phyloP scores from a whole-genome alignment of 2,329 filamentous ascomycete genomes.

The Beauveria brongniartii region DNA sequence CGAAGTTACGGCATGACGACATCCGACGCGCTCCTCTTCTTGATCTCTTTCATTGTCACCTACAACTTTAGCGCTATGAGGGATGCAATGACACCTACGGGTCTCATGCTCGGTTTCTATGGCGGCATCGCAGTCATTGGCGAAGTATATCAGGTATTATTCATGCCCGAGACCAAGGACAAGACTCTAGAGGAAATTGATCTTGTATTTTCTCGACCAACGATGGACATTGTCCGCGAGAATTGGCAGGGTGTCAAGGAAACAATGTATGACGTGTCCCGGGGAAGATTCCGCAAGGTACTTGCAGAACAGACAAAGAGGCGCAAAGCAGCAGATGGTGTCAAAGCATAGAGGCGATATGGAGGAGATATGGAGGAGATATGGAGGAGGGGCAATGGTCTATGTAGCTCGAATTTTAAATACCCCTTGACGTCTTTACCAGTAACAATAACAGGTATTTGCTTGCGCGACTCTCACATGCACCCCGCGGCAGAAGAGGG shows the following conservation, averaged over 20 bases:
- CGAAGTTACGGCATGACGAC: conserved; percentile 67
- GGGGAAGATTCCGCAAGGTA: conserved; percentile 18
- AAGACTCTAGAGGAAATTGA: conserved; percentile 64
- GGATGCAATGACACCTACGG: conserved; percentile 56
- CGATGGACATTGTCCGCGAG: conserved; percentile 51
- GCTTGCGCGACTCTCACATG: neutral
- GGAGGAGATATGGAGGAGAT: no score
- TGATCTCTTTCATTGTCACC: conserved; percentile 64
- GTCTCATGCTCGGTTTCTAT: conserved; percentile 63
- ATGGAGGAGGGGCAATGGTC: no score
- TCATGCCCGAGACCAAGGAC: conserved; percentile 71
- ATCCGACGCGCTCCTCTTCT: conserved; percentile 59
- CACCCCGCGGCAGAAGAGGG: neutral
- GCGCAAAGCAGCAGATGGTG: neutral
- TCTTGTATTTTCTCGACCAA: conserved; percentile 56
- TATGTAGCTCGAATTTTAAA: no score
- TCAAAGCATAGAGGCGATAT: neutral
- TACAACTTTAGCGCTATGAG: conserved; percentile 70
- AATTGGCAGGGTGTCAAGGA: conserved; percentile 36
- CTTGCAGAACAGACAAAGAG: conserved; percentile 16
- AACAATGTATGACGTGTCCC: conserved; percentile 19
- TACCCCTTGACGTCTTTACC: no score
- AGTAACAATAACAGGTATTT: neutral
- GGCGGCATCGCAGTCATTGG: conserved; percentile 64
- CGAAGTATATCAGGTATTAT: conserved; percentile 64